Conservation (phyloP, 768 basidiomycete species). For the Dacryopinax spathularia region DNA sequence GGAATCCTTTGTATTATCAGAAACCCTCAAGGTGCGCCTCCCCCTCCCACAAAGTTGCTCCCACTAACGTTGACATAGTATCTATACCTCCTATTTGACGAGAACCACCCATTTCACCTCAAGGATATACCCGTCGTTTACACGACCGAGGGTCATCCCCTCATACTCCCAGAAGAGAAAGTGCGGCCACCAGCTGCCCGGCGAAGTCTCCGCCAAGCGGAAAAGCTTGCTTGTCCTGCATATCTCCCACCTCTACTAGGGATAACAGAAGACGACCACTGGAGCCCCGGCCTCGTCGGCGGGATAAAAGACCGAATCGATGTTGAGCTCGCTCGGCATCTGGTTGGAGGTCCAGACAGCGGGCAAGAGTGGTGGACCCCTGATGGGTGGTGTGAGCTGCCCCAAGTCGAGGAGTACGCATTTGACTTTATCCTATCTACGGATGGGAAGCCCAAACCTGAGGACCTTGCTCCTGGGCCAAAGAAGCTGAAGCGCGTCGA, state of each 20-base stretch:
- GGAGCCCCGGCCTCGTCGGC: conserved; percentile 36
- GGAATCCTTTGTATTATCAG: conserved; percentile 92
- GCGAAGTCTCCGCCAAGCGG: conserved; percentile 45
- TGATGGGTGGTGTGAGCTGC: conserved; percentile 62
- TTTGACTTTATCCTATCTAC: conserved; percentile 70
- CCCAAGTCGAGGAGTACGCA: conserved; percentile 52
- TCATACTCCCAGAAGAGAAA: conserved; percentile 45
- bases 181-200: conserved; percentile 44
- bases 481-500: conserved; percentile 47
- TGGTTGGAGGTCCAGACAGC: conserved; percentile 43
- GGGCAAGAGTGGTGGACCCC: conserved; percentile 41
- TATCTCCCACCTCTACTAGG: conserved; percentile 27
- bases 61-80: conserved; percentile 39
- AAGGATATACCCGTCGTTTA: conserved; percentile 82
- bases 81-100: conserved; percentile 83
- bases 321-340: conserved; percentile 61
- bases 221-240: conserved; percentile 55
- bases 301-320: conserved; percentile 64
- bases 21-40: conserved; percentile 66
- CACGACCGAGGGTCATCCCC: conserved; percentile 88
- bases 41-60: not conserved
- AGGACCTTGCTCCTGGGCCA: conserved; percentile 55
- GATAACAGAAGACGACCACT: not conserved
- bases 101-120: conserved; percentile 55
- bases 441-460: conserved; percentile 37